Conservation (phyloP, 1,284 basidiomycete species). For the Tilletia horrida region DNA sequence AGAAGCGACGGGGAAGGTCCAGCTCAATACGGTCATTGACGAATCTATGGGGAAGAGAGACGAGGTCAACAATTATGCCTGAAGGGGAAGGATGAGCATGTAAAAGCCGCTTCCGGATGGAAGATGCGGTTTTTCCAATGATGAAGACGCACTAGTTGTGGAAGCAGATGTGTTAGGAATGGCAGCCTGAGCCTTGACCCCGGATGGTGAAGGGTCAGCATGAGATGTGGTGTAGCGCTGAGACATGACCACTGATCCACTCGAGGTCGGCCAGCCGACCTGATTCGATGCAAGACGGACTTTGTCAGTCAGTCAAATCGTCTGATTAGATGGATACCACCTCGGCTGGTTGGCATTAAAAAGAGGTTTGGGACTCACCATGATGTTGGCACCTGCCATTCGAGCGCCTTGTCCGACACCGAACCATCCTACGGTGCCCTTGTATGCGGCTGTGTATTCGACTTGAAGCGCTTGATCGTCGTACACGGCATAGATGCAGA, state of each 20-base stretch:
- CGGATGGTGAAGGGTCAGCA: conserved; percentile 59
- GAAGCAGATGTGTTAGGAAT: conserved; percentile 21
- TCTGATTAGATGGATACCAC: no score
- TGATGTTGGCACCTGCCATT: conserved; percentile 42
- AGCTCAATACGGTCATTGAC: conserved; percentile 32
- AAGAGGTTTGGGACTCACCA: conserved; percentile 31
- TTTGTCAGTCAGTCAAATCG: no score
- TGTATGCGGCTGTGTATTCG: neutral
- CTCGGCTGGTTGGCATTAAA: no score
- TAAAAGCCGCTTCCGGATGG: neutral
- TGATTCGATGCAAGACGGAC: no score
- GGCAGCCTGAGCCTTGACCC: conserved; percentile 37
- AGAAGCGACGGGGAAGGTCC: conserved; percentile 31
- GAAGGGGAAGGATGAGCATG: no score
- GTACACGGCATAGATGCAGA: conserved; percentile 6
- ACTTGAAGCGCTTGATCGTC: conserved; percentile 4
- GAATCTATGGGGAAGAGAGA: conserved; percentile 26
- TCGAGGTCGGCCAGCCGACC: conserved; percentile 65
- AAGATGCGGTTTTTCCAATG: neutral
- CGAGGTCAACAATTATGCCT: conserved; percentile 20
- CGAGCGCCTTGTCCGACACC: conserved; percentile 30
- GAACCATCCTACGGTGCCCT: conserved; percentile 29
- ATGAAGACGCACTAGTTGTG: neutral
- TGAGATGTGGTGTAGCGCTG: conserved; percentile 61
- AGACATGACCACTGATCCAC: conserved; percentile 63